Base-by-base conservation (phyloP, 805 yeast species). In the Candida orba region DNA sequence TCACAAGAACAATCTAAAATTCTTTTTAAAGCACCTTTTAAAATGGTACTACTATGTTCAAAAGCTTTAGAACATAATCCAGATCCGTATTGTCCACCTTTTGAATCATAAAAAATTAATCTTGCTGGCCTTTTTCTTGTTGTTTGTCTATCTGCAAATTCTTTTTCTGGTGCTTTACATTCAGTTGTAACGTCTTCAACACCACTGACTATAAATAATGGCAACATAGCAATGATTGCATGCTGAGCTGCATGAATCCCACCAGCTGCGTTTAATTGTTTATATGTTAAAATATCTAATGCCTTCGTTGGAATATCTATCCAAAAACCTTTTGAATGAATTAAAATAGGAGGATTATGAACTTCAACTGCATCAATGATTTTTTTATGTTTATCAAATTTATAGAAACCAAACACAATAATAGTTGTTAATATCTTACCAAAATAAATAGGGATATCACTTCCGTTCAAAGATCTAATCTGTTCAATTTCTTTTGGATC, bases 211-310 rank as follows among this genome's bases (percentile, higher is more conserved):
- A 89, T 78, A 46, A 77, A 81, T 24, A 81, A 61, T 0, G 97
- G 95, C 24, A 90, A 59, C 46, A 86, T 72, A 38, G 85, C 81
- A 74, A 93, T 81, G 2, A 93, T 66, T 0, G 88, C 88, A 67
- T 93, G 99, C 51, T 89, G 91, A 0, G 96, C 95, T 2, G 95
- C 97, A 65, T 93, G 99, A n/a, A 93, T 86, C 0, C 93, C 95
- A 6, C 86, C 99, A 0, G 98, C 91, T 2, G 81, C 66, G 45
- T 76, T 84, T 37, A 93, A 64, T 2, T 68, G 53, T 51, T 88
- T 87, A 4, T 58, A 61, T 4, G 69, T 64, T 29, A 91, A 68
- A 3, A 79, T 47, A 1, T 78, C 79, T 13, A 90, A 56, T 0
- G 87, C 85, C n/a, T 56, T 54, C 4, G 62, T 57, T 0, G 96